A percentile compares a stretch with the other conserved stretches of the same genome.
Conservation (phyloP, 768 basidiomycete species). For the Zangia roseola region DNA sequence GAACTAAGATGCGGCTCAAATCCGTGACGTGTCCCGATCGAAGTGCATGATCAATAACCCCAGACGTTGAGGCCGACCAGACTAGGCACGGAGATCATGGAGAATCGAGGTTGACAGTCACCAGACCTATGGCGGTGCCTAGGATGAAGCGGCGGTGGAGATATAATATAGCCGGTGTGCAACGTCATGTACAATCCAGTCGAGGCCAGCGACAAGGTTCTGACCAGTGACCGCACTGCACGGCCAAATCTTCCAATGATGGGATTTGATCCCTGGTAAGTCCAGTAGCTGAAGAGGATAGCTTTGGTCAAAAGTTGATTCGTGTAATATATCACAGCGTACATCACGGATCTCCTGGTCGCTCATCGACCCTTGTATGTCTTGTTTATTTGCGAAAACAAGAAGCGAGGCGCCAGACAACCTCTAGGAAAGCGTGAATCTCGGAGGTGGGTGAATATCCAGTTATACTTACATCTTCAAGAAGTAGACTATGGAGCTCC, state of each 20-base stretch:
- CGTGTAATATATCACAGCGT: conserved; percentile 30
- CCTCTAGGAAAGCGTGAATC: conserved; percentile 51
- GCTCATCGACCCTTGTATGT: conserved; percentile 84
- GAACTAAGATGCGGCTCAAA: too few species aligned
- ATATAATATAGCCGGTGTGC: conserved; percentile 86
- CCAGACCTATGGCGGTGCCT: neutral
- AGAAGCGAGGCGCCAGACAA: conserved; percentile 94
- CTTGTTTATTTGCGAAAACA: conserved; percentile 98
- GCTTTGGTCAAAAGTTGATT: conserved; percentile 7
- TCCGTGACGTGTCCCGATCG: conserved; percentile 12
- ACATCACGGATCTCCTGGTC: conserved; percentile 82
- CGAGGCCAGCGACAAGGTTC: conserved; percentile 80
- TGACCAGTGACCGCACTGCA: conserved; percentile 92
- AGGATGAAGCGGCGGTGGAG: conserved; percentile 31
- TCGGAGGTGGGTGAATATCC: conserved; percentile 6
- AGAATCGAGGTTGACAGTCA: conserved; percentile 2
- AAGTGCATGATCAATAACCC: conserved; percentile 3
- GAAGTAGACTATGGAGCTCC: conserved; percentile 82
- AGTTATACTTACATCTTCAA: conserved; percentile 76
- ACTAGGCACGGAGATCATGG: conserved; percentile 13
- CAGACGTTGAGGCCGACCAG: neutral
- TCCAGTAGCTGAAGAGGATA: conserved; percentile 64
- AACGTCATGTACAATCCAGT: conserved; percentile 91
- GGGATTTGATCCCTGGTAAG: conserved; percentile 78
- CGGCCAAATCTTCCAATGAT: conserved; percentile 85